Evolutionary conservation across 768 basidiomycete genomes (phyloP).

Genomic region (Auricularia heimuer): DNA sequence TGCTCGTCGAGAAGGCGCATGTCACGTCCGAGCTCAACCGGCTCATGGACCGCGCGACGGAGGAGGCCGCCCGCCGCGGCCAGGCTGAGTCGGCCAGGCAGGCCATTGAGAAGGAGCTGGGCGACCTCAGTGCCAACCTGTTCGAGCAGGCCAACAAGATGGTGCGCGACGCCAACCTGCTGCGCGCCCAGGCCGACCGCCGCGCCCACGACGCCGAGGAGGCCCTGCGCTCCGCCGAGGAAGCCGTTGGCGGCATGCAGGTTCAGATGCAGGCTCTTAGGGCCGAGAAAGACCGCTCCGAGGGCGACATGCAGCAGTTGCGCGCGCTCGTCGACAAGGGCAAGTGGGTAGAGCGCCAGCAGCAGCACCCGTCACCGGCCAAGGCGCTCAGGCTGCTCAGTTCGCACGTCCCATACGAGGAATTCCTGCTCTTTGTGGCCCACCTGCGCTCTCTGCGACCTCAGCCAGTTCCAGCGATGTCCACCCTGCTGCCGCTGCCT

Average conservation of each 20-base stretch:
- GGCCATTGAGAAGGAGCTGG: constrained; percentile 88
- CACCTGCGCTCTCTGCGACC: constrained; percentile 68
- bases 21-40: constrained; percentile 87
- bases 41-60: constrained; percentile 89
- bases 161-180: constrained; percentile 87
- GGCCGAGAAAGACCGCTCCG: constrained; percentile 53
- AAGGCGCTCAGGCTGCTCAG: constrained; percentile 42
- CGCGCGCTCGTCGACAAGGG: constrained; percentile 52
- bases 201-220: constrained; percentile 69
- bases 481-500: constrained; percentile 65
- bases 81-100: constrained; percentile 76
- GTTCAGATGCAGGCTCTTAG: constrained; percentile 70
- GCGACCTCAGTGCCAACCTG: constrained; percentile 82
- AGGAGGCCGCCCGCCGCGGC: constrained; percentile 84
- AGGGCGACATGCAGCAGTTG: constrained; percentile 42
- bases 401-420: constrained; percentile 67
- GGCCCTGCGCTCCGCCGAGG: constrained; percentile 75
- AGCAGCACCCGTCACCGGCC: constrained; percentile 17
- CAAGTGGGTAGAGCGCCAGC: constrained; percentile 47
- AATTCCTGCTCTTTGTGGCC: constrained; percentile 66
- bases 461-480: constrained; percentile 49
- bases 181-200: constrained; percentile 46
- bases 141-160: constrained; percentile 93
- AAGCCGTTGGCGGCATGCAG: constrained; percentile 77
- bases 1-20: constrained; percentile 84